Conservation (phyloP, 2,329 filamentous ascomycete species). For the Calonectria pauciramosa region DNA sequence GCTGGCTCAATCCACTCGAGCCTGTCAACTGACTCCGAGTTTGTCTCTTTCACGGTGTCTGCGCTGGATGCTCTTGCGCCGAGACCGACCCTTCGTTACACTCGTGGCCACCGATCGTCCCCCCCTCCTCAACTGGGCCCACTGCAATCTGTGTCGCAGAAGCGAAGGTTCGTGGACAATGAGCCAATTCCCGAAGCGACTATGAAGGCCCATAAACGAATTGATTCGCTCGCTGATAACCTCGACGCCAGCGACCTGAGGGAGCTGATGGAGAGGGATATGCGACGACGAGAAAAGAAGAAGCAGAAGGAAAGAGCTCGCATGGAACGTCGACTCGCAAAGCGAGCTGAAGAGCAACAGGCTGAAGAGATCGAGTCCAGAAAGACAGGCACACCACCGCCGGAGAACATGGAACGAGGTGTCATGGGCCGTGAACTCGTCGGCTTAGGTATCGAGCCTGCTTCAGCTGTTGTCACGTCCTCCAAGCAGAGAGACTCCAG, state of each 20-base stretch:
- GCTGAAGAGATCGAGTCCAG: conserved; percentile 69
- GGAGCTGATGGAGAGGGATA: conserved; percentile 91
- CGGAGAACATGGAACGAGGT: conserved; percentile 71
- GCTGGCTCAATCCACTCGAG: conserved; percentile 82
- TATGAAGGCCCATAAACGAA: conserved; percentile 71
- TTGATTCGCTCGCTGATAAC: conserved; percentile 84
- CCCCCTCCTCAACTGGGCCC: conserved; percentile 61
- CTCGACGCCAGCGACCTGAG: conserved; percentile 87
- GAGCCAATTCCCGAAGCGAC: conserved; percentile 72
- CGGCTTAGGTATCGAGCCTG: conserved; percentile 69
- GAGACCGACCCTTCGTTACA: conserved; percentile 84
- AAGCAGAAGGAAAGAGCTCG: conserved; percentile 76
- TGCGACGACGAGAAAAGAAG: conserved; percentile 83
- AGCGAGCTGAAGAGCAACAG: conserved; percentile 76
- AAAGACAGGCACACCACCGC: conserved; percentile 64
- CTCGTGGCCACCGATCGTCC: conserved; percentile 73
- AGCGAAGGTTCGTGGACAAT: conserved; percentile 65
- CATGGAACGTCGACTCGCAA: conserved; percentile 73
- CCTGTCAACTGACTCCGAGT: conserved; percentile 81
- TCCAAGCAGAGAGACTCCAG: conserved; percentile 60
- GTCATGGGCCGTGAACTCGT: conserved; percentile 70
- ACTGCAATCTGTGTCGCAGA: conserved; percentile 63
- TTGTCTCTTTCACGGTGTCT: conserved; percentile 82
- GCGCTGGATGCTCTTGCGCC: conserved; percentile 86
- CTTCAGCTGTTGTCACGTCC: conserved; percentile 69